Base-by-base conservation (phyloP, 1,284 basidiomycete genomes). In the Entoloma clypeatum region DNA sequence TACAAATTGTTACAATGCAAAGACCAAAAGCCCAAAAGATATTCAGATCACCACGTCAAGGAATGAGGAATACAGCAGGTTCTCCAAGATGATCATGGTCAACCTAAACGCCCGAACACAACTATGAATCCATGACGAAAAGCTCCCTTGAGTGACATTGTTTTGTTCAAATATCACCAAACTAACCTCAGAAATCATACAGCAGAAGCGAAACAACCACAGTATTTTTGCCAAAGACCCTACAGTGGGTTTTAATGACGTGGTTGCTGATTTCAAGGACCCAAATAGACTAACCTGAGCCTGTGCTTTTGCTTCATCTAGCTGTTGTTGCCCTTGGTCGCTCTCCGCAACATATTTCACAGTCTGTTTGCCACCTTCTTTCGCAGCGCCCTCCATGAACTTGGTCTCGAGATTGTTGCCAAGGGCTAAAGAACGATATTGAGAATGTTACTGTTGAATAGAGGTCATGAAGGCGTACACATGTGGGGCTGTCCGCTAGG, bases 201-300 rank as follows among this genome's bases (percentile, higher is more conserved):
- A 18, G 30, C 39, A 33, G 39, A 42, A 21, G 46, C 11, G 37
- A 58, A 50, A 48, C 56, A 61, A 4, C 56, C 51, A 30, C 58
- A 60, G 24, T 55, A 59, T 43, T 56, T 58, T 16, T 52, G 44
- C 54, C 56, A 59, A 39, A 57, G 25, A 5, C 57, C 56, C 59
- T 62, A 33, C 9, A 26, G 16, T 11, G 13, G 28, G 21, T 18
- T n/a, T n/a, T n/a, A 36, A 36, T 14, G 10, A 38, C 16, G 4
- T 29, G 5, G 8, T 18, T n/a, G 25, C 6, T 9, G 10, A n/a
- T 25, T 3, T 24, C 21, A 33, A 16, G 1, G 27, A 17, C 23
- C 21, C 3, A 4, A 5, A 17, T 35, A 29, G 16, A 39, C 50
- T 41, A 32, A 57, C 58, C 52, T 59, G 49, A 17, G 53, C 59